Evolutionary conservation across 768 basidiomycete genomes (phyloP).

Genomic region (Pisolithus orientalis): DNA sequence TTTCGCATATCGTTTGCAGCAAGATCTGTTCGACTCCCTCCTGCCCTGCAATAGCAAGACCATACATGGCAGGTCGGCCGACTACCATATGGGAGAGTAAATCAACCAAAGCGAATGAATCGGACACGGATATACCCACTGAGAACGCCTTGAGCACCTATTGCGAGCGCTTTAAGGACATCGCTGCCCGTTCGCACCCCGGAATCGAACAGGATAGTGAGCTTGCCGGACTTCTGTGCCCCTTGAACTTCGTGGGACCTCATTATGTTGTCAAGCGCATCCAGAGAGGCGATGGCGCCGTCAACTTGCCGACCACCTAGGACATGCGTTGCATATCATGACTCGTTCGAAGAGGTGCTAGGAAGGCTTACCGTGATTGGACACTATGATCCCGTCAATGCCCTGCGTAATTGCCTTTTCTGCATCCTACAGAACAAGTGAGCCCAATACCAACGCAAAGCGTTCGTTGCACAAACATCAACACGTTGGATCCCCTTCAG

Average conservation of each 20-base stretch:
- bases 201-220: conserved; percentile 63
- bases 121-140: conserved; percentile 37
- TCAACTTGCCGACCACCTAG: conserved; percentile 74
- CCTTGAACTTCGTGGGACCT: conserved; percentile 49
- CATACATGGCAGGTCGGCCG: conserved; percentile 72
- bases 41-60: conserved; percentile 62
- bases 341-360: not conserved
- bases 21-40: conserved; percentile 73
- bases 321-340: not conserved
- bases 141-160: conserved; percentile 79
- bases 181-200: conserved; percentile 83
- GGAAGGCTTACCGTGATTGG: conserved; percentile 30
- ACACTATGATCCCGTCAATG: conserved; percentile 42
- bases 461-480: conserved; percentile 34
- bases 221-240: conserved; percentile 54
- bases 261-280: conserved; percentile 66
- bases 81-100: conserved; percentile 32
- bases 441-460: not conserved
- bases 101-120: not conserved
- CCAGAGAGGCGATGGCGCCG: conserved; percentile 70
- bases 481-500: conserved; percentile 73
- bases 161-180: conserved; percentile 76
- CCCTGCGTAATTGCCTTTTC: conserved; percentile 39
- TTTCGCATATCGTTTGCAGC: conserved; percentile 58
- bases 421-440: conserved; percentile 34